phyloP scores from a whole-genome alignment of 768 basidiomycete genomes.

The Mycena vulgaris region DNA sequence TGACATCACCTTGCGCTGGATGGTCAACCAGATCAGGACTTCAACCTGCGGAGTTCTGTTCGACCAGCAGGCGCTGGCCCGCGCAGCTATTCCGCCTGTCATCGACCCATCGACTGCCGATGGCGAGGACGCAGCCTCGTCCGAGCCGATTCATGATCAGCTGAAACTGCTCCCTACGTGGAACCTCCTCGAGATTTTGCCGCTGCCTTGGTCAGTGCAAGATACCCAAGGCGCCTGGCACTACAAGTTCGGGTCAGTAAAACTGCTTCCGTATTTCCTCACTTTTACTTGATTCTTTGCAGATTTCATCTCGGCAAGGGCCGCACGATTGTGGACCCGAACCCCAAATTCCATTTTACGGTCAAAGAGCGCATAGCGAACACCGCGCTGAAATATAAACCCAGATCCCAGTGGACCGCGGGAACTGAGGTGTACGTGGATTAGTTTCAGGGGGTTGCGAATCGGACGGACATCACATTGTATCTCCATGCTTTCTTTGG shows the following conservation, averaged over 20 bases:
- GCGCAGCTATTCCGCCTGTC: slow-evolving; percentile 54
- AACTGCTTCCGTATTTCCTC: neutral
- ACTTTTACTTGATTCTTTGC: neutral
- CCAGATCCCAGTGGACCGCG: slow-evolving; percentile 66
- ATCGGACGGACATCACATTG: neutral
- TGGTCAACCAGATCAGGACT: slow-evolving; percentile 76
- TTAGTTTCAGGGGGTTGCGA: slow-evolving; percentile 28
- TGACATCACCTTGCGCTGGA: slow-evolving; percentile 82
- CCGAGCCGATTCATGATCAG: slow-evolving; percentile 70
- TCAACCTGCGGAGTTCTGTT: slow-evolving; percentile 76
- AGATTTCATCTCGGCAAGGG: slow-evolving; percentile 74
- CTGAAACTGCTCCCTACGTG: slow-evolving; percentile 63
- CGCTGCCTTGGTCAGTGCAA: slow-evolving; percentile 69
- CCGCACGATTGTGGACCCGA: slow-evolving; percentile 59
- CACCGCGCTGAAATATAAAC: slow-evolving; percentile 66
- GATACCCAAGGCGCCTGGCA: slow-evolving; percentile 71
- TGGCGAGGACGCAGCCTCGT: slow-evolving; percentile 49
- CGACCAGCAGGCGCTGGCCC: slow-evolving; percentile 62
- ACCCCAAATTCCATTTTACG: slow-evolving; percentile 74
- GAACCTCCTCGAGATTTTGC: slow-evolving; percentile 84
- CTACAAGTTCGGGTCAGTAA: slow-evolving; percentile 65
- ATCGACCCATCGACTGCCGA: neutral
- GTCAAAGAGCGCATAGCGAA: slow-evolving; percentile 73
- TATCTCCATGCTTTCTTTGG: too few relatives aligned
- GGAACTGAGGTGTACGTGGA: slow-evolving; percentile 66